Evolutionary conservation across 768 basidiomycete genomes (phyloP).

Genomic region (Xanthoconium purpureum): DNA sequence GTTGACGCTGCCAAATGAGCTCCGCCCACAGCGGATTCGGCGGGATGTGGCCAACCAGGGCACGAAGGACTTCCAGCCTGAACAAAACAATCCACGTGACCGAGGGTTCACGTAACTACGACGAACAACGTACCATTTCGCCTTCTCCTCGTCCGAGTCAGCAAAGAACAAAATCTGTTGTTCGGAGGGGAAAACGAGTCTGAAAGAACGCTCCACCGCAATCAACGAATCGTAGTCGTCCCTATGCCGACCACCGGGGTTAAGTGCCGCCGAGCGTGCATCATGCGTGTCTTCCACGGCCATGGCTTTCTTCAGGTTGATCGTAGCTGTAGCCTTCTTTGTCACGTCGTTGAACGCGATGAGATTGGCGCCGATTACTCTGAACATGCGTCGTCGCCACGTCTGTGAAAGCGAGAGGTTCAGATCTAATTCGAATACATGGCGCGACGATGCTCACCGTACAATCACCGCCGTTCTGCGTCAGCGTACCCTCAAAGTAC

Average conservation of each 20-base stretch:
- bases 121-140: constrained; percentile 61
- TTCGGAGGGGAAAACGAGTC: constrained; percentile 70
- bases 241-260: constrained; percentile 41
- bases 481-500: constrained; percentile 89
- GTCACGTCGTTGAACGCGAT: constrained; percentile 93
- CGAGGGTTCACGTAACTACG: neutral
- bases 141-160: constrained; percentile 86
- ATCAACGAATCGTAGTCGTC: constrained; percentile 64
- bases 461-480: constrained; percentile 93
- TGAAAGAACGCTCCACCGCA: constrained; percentile 81
- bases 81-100: constrained; percentile 6
- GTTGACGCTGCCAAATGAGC: constrained; percentile 79
- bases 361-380: constrained; percentile 81
- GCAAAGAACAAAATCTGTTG: constrained; percentile 89
- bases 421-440: neutral
- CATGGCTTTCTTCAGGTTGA: constrained; percentile 82
- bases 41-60: constrained; percentile 85
- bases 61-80: constrained; percentile 84
- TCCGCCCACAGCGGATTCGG: constrained; percentile 94
- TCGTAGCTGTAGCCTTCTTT: constrained; percentile 85
- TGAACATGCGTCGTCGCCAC: constrained; percentile 78
- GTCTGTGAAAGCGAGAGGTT: constrained; percentile 43
- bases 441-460: constrained; percentile 48
- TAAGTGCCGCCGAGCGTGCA: constrained; percentile 43
- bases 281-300: constrained; percentile 76